phyloP scores from a whole-genome alignment of 1,139 yeast genomes.

The Trichomonascaceae sp. region DNA sequence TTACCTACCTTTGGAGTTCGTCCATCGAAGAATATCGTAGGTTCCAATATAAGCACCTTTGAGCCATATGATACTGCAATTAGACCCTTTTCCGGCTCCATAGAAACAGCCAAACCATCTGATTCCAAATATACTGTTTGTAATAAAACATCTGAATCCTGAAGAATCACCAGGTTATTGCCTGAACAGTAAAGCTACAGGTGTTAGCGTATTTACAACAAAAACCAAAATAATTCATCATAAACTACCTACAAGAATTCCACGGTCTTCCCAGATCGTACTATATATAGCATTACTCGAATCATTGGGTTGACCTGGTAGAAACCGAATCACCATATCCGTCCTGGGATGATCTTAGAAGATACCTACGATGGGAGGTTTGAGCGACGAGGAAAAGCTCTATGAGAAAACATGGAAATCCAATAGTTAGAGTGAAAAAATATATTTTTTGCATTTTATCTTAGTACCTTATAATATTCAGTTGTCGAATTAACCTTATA shows the following conservation, averaged over 20 bases:
- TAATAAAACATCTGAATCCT: constrained; percentile 46
- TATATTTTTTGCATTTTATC: too few relatives aligned
- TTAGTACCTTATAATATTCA: not conserved
- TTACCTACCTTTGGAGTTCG: constrained; percentile 20
- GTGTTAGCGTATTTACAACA: not conserved
- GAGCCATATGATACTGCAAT: constrained; percentile 43
- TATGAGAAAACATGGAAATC: not conserved
- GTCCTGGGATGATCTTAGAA: not conserved
- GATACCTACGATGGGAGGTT: not conserved
- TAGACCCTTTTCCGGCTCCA: constrained; percentile 45
- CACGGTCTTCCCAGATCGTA: constrained; percentile 60
- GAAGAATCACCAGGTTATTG: constrained; percentile 66
- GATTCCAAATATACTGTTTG: constrained; percentile 70
- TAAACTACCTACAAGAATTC: constrained; percentile 41
- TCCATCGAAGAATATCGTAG: constrained; percentile 23
- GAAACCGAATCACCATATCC: constrained; percentile 20
- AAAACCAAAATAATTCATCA: not conserved
- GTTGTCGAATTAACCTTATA: too few relatives aligned
- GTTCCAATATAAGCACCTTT: constrained; percentile 26
- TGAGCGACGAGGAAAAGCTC: not conserved
- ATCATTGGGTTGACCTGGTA: constrained; percentile 80
- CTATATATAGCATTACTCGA: constrained; percentile 53
- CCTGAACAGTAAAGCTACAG: constrained; percentile 72
- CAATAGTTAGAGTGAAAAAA: too few relatives aligned
- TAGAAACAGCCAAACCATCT: constrained; percentile 63